Base-by-base conservation (phyloP, 2,329 filamentous ascomycete species). In the Diaporthe sp. region DNA sequence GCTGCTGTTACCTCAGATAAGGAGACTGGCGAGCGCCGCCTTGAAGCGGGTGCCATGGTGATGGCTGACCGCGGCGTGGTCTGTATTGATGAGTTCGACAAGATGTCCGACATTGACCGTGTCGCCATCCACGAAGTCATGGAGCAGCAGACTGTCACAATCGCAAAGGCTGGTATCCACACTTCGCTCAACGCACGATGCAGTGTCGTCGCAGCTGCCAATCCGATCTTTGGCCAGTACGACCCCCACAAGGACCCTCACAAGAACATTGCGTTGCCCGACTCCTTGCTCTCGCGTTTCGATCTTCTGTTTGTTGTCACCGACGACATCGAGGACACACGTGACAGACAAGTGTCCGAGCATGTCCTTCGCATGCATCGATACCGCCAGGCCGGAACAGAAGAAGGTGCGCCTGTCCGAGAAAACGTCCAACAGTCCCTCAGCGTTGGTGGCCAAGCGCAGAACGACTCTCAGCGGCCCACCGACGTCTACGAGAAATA, bases 61-160 rank as follows among this genome's bases (percentile, higher is more conserved):
- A 94, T 99, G 81, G 97, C 92, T 77, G 97, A 99, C 83, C 93
- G 97, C 77, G 97, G 97, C 79, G 96, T 99, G 15, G 97, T 99
- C 45, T 99, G 97, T 86, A 99, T 99, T 78, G 97, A 99, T 82
- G 97, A 99, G 81, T 99, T 99, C 79, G 97, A 99, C 87, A 99
- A 99, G 85, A 99, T 99, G 97, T 98, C 95, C 74, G 97, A 99
- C 82, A 93, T 98, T 74, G 97, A 99, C 84, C 92, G 97, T 82
- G 97, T 99, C 5, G 97, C 97, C 61, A 99, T 99, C 79, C 97
- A 99, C 90, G 97, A 99, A 94, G 97, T 99, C 78, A 99, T 99
- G 97, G 97, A 99, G 85, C 97, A 99, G 86, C 97, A 99, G 85
- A 99, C 97, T 0, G 97, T 99, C 76, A 99, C 97, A 19, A 99